Percentiles rank a stretch among this genome's conserved stretches.
Evolutionary conservation across 495 filamentous ascomycete genomes (phyloP).

Genomic region (Podospora sp.): DNA sequence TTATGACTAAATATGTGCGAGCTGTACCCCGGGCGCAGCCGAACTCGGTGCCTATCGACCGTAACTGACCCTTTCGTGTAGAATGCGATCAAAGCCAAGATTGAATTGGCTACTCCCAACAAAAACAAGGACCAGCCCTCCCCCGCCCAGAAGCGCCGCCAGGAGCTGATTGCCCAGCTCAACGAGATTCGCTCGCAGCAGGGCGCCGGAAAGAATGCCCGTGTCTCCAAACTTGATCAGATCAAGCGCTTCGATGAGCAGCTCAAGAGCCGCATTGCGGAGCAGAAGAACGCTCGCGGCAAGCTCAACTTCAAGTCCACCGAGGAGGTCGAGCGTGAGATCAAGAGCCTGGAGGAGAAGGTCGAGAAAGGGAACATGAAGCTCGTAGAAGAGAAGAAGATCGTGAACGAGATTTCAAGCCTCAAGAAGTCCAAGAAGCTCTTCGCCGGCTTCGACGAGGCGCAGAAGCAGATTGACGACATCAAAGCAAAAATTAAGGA

Average conservation of each 20-base stretch:
- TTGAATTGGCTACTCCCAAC: constrained; percentile 71
- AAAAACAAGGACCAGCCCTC: constrained; percentile 72
- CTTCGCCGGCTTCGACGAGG: constrained; percentile 78
- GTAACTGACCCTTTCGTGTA: constrained; percentile 39
- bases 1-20: constrained; percentile 78
- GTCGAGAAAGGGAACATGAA: constrained; percentile 88
- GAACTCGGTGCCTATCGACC: neutral
- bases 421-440: constrained; percentile 87
- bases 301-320: constrained; percentile 80
- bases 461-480: constrained; percentile 81
- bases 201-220: constrained; percentile 76
- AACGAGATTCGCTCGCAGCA: constrained; percentile 77
- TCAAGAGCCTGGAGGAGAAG: constrained; percentile 75
- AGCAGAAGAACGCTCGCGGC: constrained; percentile 79
- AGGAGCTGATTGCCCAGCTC: constrained; percentile 76
- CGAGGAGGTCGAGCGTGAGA: constrained; percentile 83
- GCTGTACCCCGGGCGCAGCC: constrained; percentile 2
- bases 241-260: constrained; percentile 83
- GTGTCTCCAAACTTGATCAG: constrained; percentile 75
- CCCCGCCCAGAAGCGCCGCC: constrained; percentile 71
- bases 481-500: constrained; percentile 82
- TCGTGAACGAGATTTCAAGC: constrained; percentile 75
- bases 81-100: constrained; percentile 82
- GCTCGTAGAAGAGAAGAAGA: constrained; percentile 95
- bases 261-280: constrained; percentile 75